Evolutionary conservation across 495 filamentous ascomycete species (phyloP), one percentile per base, ranked within the genome.

Genomic region (Cudoniella acicularis): DNA sequence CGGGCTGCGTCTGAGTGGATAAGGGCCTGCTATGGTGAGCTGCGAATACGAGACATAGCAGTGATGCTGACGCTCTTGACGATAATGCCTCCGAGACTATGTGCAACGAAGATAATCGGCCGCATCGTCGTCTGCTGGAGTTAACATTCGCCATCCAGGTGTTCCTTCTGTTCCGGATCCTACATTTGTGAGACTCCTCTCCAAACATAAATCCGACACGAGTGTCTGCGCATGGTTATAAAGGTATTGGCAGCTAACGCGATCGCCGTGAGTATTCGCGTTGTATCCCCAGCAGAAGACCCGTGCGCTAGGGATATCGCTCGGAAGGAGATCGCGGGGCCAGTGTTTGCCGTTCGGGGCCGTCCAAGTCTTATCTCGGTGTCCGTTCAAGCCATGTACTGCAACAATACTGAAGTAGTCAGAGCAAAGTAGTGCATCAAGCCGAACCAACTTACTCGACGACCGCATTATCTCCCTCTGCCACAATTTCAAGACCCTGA

Each of bases 31-130:
- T 6, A 27, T 64, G 36, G 52, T 40, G 9, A 30, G 4, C 26
- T 48, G 46, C 17, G 16, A 49, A 42, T 46, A 21, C 36, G 16
- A 18, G 55, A 40, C 50, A 9, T 27, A 56, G 22, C 41, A 51
- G 21, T 21, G 17, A 16, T 48, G 17, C 56, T 40, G 58, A 74
- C 72, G n/a, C 81, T 77, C 60, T 88, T 88, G 22, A 87, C 82
- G 10, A 88, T 77, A 20, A 88, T 72, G 2, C 85, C 85, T 2
- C 85, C 85, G 8, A 88, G 74, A 10, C 81, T 84, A 72, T 88
- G 85, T 41, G 82, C 85, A 21, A 88, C 78, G 62, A 87, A 87
- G 36, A 86, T 81, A 50, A 85, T 86, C 0, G 85, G 85, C 3
- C 84, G 22, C 22, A 45, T 20, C 17, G 3, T 40, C 50, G 23